Evolutionary conservation across 176 grass and related monocot species (phyloP), one percentile per base, ranked within the genome.

Genomic region (Eragrostis nindensis): DNA sequence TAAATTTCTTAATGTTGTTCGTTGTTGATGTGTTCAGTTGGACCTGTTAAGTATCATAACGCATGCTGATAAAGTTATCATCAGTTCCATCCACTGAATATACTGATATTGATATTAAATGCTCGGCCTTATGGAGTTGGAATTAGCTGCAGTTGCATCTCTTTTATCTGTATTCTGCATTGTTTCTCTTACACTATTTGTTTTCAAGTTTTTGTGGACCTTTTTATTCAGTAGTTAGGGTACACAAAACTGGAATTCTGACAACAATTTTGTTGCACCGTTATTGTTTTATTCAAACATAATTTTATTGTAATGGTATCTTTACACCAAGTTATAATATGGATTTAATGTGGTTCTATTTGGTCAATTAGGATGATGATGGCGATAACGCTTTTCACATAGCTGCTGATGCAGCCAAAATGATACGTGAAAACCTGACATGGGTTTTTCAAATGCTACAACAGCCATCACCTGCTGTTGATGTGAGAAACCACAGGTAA

Each of bases 351-450:
- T 27, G 76, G 29, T 76, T 48, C 73, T 71, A 64, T 82, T 86
- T 89, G 60, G 46, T 83, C 75, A 87, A 84, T 86, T 87, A 99
- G 97, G 97, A 99, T 83, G 97, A 99, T 74, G 97, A 99, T 62
- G 93, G 93, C 25, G 97, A 99, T 43, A 99, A 99, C 74, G 93
- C 97, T 52, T 99, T 99, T 88, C 93, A 99, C 73, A 96, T 99
- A 79, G 97, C 97, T 27, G 97, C 97, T 79, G 97, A 99, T 67
- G 97, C 97, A 74, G 93, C 93, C 80, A 99, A 91, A 89, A 95
- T 99, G 97, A 91, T 99, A 70, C 97, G 97, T 24, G 97, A 96
- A 90, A 99, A 99, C 74, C 80, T 99, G 9, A 86, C 86, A 73
- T 99, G 97, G 97, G 74, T 99, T 90, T 86, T 86, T 86, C 79